Evolutionary conservation across 331 rosid genomes (phyloP).

Genomic region (Arachis monticola): DNA sequence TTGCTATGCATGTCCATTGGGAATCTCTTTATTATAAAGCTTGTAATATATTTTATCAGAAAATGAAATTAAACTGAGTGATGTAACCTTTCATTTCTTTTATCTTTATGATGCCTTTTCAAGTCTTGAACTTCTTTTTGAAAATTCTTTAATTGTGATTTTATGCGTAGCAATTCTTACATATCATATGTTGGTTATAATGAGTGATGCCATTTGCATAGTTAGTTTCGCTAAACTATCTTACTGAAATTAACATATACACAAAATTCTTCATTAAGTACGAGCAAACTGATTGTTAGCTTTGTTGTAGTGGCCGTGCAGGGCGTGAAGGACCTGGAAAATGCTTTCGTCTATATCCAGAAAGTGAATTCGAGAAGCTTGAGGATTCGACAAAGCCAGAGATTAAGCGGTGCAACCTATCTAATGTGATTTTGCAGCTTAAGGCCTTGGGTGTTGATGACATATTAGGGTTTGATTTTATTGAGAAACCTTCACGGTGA

Average conservation of each 20-base stretch:
- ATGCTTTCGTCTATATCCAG: slow-evolving; percentile 84
- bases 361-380: slow-evolving; percentile 75
- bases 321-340: slow-evolving; percentile 96
- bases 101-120: not conserved
- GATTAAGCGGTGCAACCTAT: slow-evolving; percentile 87
- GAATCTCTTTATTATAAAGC: not conserved
- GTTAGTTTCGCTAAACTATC: slow-evolving; percentile 18
- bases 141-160: slow-evolving; percentile 22
- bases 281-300: slow-evolving; percentile 30
- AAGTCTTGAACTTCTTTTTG: not conserved
- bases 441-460: slow-evolving; percentile 92
- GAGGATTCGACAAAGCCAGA: slow-evolving; percentile 96
- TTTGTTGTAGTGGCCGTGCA: slow-evolving; percentile 81
- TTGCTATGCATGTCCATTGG: not conserved
- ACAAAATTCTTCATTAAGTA: slow-evolving; percentile 12
- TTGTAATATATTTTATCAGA: not conserved
- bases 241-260: slow-evolving; percentile 28
- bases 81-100: slow-evolving; percentile 3
- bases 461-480: slow-evolving; percentile 87
- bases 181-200: slow-evolving; percentile 25
- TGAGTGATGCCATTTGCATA: not conserved
- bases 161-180: not conserved
- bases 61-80: not conserved
- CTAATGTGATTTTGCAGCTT: slow-evolving; percentile 91
- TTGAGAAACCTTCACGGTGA: slow-evolving; percentile 89